Evolutionary conservation across 2,329 filamentous ascomycete species (phyloP), one percentile per base, ranked within the genome.

Genomic region (Hirsutella minnesotensis): DNA sequence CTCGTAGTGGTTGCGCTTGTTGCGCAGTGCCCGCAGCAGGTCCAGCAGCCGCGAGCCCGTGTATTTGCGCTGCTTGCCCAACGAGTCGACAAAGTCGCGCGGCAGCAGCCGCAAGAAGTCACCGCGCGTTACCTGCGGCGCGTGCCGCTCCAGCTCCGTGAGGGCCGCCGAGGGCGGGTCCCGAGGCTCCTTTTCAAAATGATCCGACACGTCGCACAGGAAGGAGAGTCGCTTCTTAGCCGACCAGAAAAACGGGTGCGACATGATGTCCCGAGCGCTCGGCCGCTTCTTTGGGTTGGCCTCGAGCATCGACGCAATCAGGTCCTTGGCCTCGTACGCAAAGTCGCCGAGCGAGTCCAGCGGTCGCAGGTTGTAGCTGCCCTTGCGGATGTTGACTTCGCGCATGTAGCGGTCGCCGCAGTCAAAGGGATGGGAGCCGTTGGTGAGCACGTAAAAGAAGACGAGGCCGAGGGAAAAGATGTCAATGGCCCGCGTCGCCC

Each of bases 401-500:
- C 92, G 80, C 78, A 94, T 94, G 69, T 92, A 96, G 40, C 87
- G 81, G 56, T 92, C 88, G 44, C 92, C 89, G 48, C 88, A 89
- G 58, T 95, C 90, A 55, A 94, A 98, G 0, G 92, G 92, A 60
- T 98, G 92, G 2, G 75, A 78, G 15, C 92, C 92, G 48, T 88
- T 85, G 2, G 90, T 95, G 46, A 98, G 72, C n/a, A 96, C 89
- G 60, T 95, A 98, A 66, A 89, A 96, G 69, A 95, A 98, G n/a
- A 98, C 88, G 42, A 95, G 83, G 1, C 92, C 92, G 30, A 98
- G 75, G 0, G 89, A 95, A 66, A 98, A 98, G 21, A 98, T 95
- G 58, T 98, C 92, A 47, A 96, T 95, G 9, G 92, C 86, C 38
- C 92, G 83, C 38, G 94, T 98, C 7, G 94, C 90, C 41, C 92